phyloP scores from a whole-genome alignment of 257 asterid species.

The Solanum tarijense region DNA sequence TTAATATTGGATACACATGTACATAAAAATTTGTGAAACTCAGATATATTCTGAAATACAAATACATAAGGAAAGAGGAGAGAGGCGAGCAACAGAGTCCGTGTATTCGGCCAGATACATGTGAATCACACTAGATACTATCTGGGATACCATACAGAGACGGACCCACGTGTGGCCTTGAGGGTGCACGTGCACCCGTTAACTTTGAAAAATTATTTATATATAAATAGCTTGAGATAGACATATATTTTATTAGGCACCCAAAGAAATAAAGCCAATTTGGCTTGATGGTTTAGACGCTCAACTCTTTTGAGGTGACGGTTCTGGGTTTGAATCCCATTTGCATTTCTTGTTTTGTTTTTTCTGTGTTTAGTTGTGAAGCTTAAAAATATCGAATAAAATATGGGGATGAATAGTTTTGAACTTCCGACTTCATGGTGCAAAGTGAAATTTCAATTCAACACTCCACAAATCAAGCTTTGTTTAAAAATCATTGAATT shows the following conservation, averaged over 20 bases:
- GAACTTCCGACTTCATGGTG: not conserved
- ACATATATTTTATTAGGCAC: not conserved
- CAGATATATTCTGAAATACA: not conserved
- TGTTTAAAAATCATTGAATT: too few relatives aligned
- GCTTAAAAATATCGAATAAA: not conserved
- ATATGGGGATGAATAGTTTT: too few relatives aligned
- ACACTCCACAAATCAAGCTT: not conserved
- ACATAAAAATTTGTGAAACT: not conserved
- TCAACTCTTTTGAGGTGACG: not conserved
- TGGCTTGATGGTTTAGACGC: not conserved
- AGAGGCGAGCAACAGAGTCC: not conserved
- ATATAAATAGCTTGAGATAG: not conserved
- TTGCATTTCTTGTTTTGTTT: not conserved
- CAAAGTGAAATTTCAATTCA: not conserved
- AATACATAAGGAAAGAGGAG: not conserved
- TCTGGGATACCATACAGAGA: too few relatives aligned
- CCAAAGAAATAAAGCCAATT: not conserved
- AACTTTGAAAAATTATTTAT: not conserved
- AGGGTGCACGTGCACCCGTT: not conserved
- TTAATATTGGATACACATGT: not conserved
- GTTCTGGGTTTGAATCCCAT: not conserved
- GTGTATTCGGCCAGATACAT: too few relatives aligned
- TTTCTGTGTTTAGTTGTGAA: not conserved
- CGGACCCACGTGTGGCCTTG: not conserved
- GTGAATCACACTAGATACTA: not conserved